These are phyloP conservation scores for Uromyces viciae-fabae DNA, from an alignment of 1,284 basidiomycete genomes.

Conservation along the genomic window DNA sequence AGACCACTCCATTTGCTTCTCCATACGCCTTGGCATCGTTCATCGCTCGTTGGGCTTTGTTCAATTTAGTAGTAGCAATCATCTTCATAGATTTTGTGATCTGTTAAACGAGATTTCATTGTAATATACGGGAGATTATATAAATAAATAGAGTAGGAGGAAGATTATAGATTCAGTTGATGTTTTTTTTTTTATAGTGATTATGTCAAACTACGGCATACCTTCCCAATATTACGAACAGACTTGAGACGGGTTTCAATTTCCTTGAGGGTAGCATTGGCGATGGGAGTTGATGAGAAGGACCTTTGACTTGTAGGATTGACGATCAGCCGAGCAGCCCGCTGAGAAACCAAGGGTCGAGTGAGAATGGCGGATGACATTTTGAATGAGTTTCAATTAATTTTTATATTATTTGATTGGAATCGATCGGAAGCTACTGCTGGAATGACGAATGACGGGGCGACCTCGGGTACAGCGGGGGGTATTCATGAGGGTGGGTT, in stretches of 20 bases:
- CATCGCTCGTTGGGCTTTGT: constrained; percentile 95
- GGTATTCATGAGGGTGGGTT: neutral
- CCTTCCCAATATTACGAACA: constrained; percentile 66
- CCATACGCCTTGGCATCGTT: constrained; percentile 89
- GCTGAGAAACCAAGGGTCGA: constrained; percentile 23
- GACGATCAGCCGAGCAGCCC: neutral
- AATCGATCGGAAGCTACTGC: neutral
- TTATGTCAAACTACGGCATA: neutral
- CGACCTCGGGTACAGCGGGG: neutral
- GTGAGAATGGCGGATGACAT: constrained; percentile 30
- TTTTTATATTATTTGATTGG: neutral
- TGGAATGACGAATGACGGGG: neutral
- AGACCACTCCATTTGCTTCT: constrained; percentile 64
- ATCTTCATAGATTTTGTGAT: constrained; percentile 81
- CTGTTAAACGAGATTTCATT: neutral
- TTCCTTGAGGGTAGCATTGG: constrained; percentile 96
- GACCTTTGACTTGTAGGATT: constrained; percentile 56
- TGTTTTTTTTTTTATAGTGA: neutral
- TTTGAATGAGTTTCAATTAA: neutral
- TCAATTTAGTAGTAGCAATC: constrained; percentile 95
- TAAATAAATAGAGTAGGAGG: neutral
- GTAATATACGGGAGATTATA: no score
- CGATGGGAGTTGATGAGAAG: constrained; percentile 67
- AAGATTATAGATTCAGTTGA: neutral
- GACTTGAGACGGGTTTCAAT: constrained; percentile 96